Base-by-base conservation (phyloP, 2,329 filamentous ascomycete genomes). In the Fusarium mexicanum region DNA sequence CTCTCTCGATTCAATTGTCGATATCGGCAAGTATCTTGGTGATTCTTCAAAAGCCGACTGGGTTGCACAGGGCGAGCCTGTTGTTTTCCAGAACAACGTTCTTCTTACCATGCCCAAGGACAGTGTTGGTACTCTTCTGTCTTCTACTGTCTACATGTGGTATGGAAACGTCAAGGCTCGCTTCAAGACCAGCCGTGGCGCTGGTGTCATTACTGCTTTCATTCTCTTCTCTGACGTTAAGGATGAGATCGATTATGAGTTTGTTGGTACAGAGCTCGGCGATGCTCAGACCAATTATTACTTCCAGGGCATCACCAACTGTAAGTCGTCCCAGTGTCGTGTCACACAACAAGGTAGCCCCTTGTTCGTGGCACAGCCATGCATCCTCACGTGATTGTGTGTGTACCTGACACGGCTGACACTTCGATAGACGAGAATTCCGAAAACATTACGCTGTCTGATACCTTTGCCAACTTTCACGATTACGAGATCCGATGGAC, bases 241-340 rank as follows among this genome's bases (percentile, higher is more conserved):
- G 88, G 96, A 99, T 80, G 96, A 99, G 84, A 98, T 99, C 79
- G 96, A 99, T 85, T 98, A 94, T 81, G 96, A 99, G 83, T 98
- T 93, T 82, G 89, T 99, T 62, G 96, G 96, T 75, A 89, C 89
- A 50, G 94, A 98, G 79, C 86, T 97, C 71, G 80, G 86, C 53
- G 89, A 88, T 72, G 94, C 93, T 24, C 95, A 99, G 86, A 96
- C 95, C 81, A 99, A 99, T 86, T 99, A 91, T 87, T 99, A 98
- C 85, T 98, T 93, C 85, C 95, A 98, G 85, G 96, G 96, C 80
- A 92, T 98, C 73, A 92, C 94, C 44, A 88, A 96, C 82, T 98
- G 94, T 97, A 87, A 87, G 94, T 81, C 10, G 37, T 51, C 38
- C 22, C 17, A 8, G 18, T 22, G 46, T 66, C n/a, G 18, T n/a